These are phyloP conservation scores for Fonsecaea erecta DNA, from an alignment of 2,329 filamentous ascomycete genomes.

Conservation along the genomic window DNA sequence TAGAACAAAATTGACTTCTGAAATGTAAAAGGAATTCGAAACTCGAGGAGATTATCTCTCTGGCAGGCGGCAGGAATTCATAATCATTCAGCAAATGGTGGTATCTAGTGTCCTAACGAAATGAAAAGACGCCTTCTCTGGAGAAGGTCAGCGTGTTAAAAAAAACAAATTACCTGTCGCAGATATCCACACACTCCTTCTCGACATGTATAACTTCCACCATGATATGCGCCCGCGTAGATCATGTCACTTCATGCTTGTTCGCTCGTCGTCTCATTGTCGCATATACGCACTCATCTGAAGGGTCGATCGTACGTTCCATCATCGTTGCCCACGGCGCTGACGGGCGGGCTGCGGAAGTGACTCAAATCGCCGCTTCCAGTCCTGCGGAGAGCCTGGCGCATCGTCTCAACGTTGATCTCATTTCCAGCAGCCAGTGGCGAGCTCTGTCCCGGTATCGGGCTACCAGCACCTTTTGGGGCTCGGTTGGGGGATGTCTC, in stretches of 20 bases:
- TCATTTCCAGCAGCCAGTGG: conserved; percentile 65
- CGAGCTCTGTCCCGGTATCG: conserved; percentile 61
- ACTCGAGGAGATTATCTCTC: background rate
- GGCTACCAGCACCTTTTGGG: conserved; percentile 64
- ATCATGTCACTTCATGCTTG: conserved; percentile 26
- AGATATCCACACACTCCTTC: background rate
- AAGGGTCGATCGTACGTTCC: conserved; percentile 32
- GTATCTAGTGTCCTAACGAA: conserved; percentile 19
- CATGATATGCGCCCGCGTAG: conserved; percentile 34
- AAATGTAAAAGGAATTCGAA: background rate
- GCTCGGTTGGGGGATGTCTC: conserved; percentile 68
- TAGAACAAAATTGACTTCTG: too few relatives aligned
- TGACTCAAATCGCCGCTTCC: conserved; percentile 76
- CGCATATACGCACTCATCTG: conserved; percentile 28
- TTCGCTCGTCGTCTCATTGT: conserved; percentile 6
- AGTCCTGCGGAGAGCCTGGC: conserved; percentile 82
- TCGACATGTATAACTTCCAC: conserved; percentile 8
- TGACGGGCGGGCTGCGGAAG: conserved; percentile 42
- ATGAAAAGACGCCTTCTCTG: conserved; percentile 7
- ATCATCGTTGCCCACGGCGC: conserved; percentile 44
- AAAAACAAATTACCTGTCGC: conserved; percentile 7
- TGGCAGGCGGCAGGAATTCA: conserved; percentile 6
- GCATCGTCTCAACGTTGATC: conserved; percentile 90
- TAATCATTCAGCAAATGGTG: conserved; percentile 19
- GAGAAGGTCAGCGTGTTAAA: conserved; percentile 4